Evolutionary conservation across 1,284 basidiomycete species (phyloP), one percentile per base, ranked within the genome.

Genomic region (Ganoderma lingzhi): DNA sequence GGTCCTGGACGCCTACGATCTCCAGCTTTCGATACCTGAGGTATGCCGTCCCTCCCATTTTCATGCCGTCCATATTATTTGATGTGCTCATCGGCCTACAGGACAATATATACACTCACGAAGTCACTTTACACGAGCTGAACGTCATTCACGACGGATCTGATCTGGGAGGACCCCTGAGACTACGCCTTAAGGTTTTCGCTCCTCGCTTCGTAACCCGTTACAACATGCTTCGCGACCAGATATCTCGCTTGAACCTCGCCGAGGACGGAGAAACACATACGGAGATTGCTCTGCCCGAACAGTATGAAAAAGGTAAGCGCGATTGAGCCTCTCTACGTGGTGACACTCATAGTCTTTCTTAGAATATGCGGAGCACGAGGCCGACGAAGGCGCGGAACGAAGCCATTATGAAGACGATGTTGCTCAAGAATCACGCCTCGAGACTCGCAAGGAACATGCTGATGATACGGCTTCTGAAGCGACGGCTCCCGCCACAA

Each of bases 91-190:
- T 17, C 1, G 14, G 3, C 30, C 15, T 64, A n/a, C 69, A 94
- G 92, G 93, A 94, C 77, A 92, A 93, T 75, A 80, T 89, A n/a
- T 88, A 90, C 77, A 84, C 88, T 12, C 88, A 88, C 63, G 90
- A 93, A 80, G 83, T 92, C 66, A 89, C 88, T 63, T 79, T 94
- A 65, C 91, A 94, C 76, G 92, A 94, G 73, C 81, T 94, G 65
- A 89, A 90, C 76, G 81, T 90, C 45, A 80, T 94, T 51, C 92
- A 93, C 76, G 90, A 92, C 73, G 89, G 86, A 65, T 85, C 87
- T 77, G 86, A 86, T 73, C 77, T 91, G 65, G 72, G 80, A 71
- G 93, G 92, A 28, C 89, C 90, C 17, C 84, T 94, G 66, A 89
- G 89, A 64, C 80, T 93, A 64, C 84, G 83, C 64, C 78, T 94